Base-by-base conservation (phyloP, 768 basidiomycete genomes). In the Dacryopinax spathularia region DNA sequence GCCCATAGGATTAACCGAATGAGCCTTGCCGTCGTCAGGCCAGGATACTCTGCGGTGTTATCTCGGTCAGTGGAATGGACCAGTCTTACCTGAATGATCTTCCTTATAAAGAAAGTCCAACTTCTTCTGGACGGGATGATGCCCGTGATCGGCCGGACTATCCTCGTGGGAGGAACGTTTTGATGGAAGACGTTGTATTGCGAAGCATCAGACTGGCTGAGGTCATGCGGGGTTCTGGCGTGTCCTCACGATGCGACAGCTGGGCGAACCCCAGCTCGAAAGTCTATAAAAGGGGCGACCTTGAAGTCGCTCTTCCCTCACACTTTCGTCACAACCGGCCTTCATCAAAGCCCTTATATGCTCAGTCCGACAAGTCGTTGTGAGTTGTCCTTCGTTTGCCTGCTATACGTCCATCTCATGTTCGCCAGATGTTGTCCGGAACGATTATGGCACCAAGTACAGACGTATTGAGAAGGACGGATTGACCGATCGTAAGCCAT, bases 61-160 rank as follows among this genome's bases (percentile, higher is more conserved):
- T 29, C 48, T 56, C 48, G 48, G 48, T 15, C 48, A 29, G 25
- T 29, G 48, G 48, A 13, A 56, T 7, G 48, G 18, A 18, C 15
- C 31, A 15, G 15, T 29, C 25, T 27, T 18, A 6, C 48, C 10
- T 56, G 48, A 27, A 27, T 31, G 15, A 7, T 31, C 29, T 56
- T 31, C 48, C 48, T 56, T 56, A 56, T 56, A 56, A 56, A 56
- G 48, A 29, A 56, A 31, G 25, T 56, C 48, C 15, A 56, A 56
- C 48, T 29, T 27, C 48, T 56, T 56, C 48, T 31, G 15, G 31
- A 56, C 48, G 48, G 48, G 48, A 56, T 56, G 25, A 13, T 29
- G 25, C 12, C 48, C 13, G 25, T 20, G 48, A 56, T 56, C 48
- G 6, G 13, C 5, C 48, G 4, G 48, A 56, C 31, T 22, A 31